Percentiles rank a stretch among this genome's conserved stretches.
These are phyloP conservation scores for Microcyclospora pomicola DNA, from an alignment of 2,329 filamentous ascomycete genomes.

Conservation along the genomic window DNA sequence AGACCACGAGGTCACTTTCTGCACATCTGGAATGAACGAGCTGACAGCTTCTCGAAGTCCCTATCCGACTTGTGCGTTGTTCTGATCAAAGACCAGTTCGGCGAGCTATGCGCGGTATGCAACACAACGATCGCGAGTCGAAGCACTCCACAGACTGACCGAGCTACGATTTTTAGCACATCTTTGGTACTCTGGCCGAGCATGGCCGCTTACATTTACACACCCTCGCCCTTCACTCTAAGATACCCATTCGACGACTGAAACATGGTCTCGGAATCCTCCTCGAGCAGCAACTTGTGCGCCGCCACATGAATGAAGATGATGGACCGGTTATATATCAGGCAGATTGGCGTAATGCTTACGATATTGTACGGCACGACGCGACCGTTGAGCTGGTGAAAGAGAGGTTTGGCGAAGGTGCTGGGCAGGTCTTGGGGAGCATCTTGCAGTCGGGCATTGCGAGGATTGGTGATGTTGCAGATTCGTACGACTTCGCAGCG, in stretches of 20 bases:
- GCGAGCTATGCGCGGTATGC: conserved; percentile 81
- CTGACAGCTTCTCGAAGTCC: conserved; percentile 39
- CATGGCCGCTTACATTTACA: conserved; percentile 62
- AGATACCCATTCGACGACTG: conserved; percentile 59
- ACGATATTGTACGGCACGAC: conserved; percentile 66
- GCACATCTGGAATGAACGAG: too few species aligned
- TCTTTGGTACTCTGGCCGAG: conserved; percentile 64
- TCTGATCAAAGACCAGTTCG: conserved; percentile 77
- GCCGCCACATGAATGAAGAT: conserved; percentile 36
- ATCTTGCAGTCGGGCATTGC: conserved; percentile 67
- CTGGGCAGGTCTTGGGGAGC: conserved; percentile 59
- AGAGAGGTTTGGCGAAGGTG: conserved; percentile 58
- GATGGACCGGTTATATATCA: conserved; percentile 59
- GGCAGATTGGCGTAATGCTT: conserved; percentile 65
- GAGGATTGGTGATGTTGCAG: conserved; percentile 54
- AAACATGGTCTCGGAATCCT: conserved; percentile 72
- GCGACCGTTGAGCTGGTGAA: conserved; percentile 69
- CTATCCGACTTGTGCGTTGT: conserved; percentile 79
- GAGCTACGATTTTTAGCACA: conserved; percentile 45
- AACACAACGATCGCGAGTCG: background rate
- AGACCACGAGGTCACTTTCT: too few species aligned
- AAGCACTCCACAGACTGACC: background rate
- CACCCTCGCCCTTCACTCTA: conserved; percentile 57
- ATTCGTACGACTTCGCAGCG: conserved; percentile 40
- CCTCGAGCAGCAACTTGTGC: conserved; percentile 67